A percentile compares a stretch with the other conserved stretches of the same genome.
phyloP scores from a whole-genome alignment of 768 basidiomycete genomes.

The Naganishia onofrii region DNA sequence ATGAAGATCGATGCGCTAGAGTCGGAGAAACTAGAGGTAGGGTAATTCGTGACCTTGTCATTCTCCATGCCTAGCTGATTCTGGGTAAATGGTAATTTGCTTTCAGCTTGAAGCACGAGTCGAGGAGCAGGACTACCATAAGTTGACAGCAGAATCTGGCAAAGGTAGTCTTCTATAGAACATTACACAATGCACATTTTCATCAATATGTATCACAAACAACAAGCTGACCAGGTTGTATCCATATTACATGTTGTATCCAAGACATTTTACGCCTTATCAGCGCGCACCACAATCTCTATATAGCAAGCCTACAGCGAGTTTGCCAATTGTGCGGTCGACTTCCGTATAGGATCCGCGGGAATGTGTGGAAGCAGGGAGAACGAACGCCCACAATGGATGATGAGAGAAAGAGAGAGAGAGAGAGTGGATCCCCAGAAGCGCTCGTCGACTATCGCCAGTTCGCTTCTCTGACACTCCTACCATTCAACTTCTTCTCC shows the following conservation, averaged over 20 bases:
- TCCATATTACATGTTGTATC: constrained; percentile 19
- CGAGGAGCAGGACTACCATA: constrained; percentile 11
- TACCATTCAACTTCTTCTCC: constrained; percentile 21
- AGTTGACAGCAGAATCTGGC: not conserved
- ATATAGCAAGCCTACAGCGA: not conserved
- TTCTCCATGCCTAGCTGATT: not conserved
- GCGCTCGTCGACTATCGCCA: not conserved
- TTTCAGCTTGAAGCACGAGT: constrained; percentile 21
- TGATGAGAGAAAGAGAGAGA: not conserved
- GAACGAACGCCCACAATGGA: not conserved
- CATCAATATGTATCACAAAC: constrained; percentile 4
- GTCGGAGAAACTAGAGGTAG: constrained; percentile 21
- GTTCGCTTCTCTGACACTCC: not conserved
- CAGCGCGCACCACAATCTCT: not conserved
- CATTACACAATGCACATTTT: not conserved
- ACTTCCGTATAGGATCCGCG: no score
- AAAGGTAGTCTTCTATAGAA: constrained; percentile 13
- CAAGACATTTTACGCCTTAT: not conserved
- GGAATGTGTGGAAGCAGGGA: not conserved
- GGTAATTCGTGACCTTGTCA: not conserved
- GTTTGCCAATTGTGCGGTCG: no score
- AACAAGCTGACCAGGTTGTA: constrained; percentile 17
- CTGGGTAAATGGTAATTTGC: not conserved
- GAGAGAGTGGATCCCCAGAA: no score
- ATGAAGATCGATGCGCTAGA: constrained; percentile 8